Evolutionary conservation across 2,329 filamentous ascomycete species (phyloP), one percentile per base, ranked within the genome.

Genomic region (Fusarium incarnatum): DNA sequence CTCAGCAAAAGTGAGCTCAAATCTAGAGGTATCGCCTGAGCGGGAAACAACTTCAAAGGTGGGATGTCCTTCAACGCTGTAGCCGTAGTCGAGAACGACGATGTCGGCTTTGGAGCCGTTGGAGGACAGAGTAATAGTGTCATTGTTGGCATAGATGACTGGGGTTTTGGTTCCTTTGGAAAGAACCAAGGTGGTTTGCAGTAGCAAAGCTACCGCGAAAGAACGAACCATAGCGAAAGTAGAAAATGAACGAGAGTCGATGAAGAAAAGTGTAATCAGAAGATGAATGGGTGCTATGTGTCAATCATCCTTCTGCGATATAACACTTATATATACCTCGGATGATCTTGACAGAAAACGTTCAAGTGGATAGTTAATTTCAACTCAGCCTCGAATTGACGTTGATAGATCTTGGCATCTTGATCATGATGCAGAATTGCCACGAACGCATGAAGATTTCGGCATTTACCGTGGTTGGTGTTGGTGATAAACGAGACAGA

Each of bases 41-140:
- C 28, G 10, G 11, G 56, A 52, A 3, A 53, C 10, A 2, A 61
- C 45, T 23, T 61, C 44, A 22, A 61, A 61, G 0, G 59, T 61
- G 0, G 59, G 59, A 2, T 61, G 59, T 0, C 59, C 59, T 13
- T 61, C 59, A 1, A 45, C 15, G 22, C 34, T 53, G n/a, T 61
- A 12, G 2, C 45, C 37, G 0, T 61, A 61, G 5, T 61, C 56
- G 0, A 61, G 59, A 1, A 60, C 12, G 7, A 61, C 30, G 2
- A 53, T 34, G 3, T 34, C 18, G 5, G 40, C 12, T 3, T 34
- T 27, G 8, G 41, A 23, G 1, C 52, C 52, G 6, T 55, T 8
- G 0, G 40, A 55, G 0, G 52, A 46, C 0, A 55, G n/a, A 2
- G 15, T 46, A 2, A 55, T 27, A 2, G 10, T 34, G 4, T 10